These are phyloP conservation scores for Fusarium virguliforme DNA, from an alignment of 2,329 filamentous ascomycete species.

Conservation along the genomic window DNA sequence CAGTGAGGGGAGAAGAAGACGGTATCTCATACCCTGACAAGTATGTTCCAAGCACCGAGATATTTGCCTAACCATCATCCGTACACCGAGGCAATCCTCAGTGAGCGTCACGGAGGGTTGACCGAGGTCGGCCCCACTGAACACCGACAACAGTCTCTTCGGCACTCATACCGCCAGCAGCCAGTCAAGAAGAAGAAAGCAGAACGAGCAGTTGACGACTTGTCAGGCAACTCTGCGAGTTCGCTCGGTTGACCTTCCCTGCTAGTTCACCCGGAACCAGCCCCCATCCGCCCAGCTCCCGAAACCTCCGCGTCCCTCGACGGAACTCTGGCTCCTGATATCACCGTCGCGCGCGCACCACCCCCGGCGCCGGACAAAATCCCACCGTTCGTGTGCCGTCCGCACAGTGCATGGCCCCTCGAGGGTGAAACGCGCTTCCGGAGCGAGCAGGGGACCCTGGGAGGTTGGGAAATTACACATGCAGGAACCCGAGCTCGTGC, in stretches of 20 bases:
- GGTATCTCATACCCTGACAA: background rate
- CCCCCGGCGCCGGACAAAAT: constrained; percentile 16
- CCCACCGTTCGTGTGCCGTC: constrained; percentile 20
- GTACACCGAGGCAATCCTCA: background rate
- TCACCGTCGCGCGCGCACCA: constrained; percentile 14
- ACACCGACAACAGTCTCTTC: background rate
- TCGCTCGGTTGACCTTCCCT: constrained; percentile 33
- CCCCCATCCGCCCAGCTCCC: constrained; percentile 16
- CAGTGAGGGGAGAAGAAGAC: background rate
- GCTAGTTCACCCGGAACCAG: constrained; percentile 25
- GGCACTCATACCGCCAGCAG: background rate
- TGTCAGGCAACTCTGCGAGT: background rate
- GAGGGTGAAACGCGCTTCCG: constrained; percentile 44
- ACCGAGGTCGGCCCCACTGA: constrained; percentile 1
- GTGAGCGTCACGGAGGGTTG: background rate
- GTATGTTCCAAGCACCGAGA: too few species aligned
- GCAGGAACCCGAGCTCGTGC: constrained; percentile 43
- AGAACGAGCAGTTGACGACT: background rate
- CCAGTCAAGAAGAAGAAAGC: background rate
- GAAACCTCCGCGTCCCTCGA: constrained; percentile 10
- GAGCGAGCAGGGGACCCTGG: constrained; percentile 43
- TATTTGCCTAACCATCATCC: background rate
- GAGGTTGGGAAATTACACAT: constrained; percentile 49
- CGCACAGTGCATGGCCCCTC: constrained; percentile 22
- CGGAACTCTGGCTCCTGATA: constrained; percentile 5